A percentile compares a stretch with the other conserved stretches of the same genome.
Conservation (phyloP, 108 stramenopile species). For the Hondaea fermentalgiana region DNA sequence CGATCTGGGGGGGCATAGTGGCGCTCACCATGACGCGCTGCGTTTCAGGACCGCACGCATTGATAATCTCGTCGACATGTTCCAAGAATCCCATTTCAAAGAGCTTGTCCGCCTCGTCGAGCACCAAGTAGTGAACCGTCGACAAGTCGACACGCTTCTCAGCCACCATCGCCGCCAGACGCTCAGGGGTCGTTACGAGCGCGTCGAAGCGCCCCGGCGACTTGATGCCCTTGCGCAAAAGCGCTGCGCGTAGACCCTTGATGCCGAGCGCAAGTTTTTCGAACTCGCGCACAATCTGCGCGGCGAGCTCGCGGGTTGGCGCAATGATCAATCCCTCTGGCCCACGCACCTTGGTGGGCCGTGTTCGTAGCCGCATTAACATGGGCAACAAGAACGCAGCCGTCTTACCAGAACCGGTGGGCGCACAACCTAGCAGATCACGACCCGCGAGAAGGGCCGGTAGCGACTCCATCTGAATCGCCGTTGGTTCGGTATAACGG, state of each 20-base stretch:
- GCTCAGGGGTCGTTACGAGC: slow-evolving; percentile 15
- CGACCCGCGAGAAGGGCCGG: slow-evolving; percentile 62
- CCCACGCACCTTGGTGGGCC: neutral
- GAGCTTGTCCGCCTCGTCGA: slow-evolving; percentile 56
- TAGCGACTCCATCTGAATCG: slow-evolving; percentile 49
- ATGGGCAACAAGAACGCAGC: slow-evolving; percentile 78
- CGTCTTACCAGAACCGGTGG: slow-evolving; percentile 87
- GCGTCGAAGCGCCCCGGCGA: slow-evolving; percentile 21
- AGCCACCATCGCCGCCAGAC: neutral
- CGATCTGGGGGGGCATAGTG: slow-evolving; percentile 74
- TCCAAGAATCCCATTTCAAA: slow-evolving; percentile 62
- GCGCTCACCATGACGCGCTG: slow-evolving; percentile 88
- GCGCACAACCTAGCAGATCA: slow-evolving; percentile 74
- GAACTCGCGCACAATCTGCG: slow-evolving; percentile 74
- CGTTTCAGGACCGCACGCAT: slow-evolving; percentile 32
- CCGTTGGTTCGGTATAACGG: slow-evolving; percentile 35
- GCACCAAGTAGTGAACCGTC: neutral
- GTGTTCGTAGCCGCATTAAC: slow-evolving; percentile 54
- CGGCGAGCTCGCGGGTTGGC: slow-evolving; percentile 81
- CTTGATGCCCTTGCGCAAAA: slow-evolving; percentile 61
- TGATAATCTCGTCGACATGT: slow-evolving; percentile 87
- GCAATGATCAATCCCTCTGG: slow-evolving; percentile 63
- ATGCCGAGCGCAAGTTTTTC: slow-evolving; percentile 64
- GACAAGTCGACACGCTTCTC: slow-evolving; percentile 20
- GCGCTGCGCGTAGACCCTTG: slow-evolving; percentile 60